Evolutionary conservation across 2,329 filamentous ascomycete genomes (phyloP), one percentile per base, ranked within the genome.

Genomic region (Monosporascus sp.): DNA sequence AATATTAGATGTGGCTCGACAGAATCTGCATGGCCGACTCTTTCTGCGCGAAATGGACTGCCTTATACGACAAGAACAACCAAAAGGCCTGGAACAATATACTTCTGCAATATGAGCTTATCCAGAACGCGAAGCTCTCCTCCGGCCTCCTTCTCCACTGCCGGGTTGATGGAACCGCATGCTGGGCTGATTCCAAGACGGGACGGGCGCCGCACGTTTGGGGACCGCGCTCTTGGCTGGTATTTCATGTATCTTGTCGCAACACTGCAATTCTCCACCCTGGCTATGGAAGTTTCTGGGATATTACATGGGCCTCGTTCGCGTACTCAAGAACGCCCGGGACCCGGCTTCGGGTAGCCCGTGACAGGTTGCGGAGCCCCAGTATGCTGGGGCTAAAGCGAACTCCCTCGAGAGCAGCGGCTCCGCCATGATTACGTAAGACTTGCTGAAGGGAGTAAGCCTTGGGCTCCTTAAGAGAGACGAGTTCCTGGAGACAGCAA

Each of bases 1-100:
- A 18, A 72, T n/a, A 80, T 56, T 77, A 80, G 57, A 79, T 79
- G 77, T 43, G 40, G 73, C 64, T 76, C 1, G 71, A 74, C 55
- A 73, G 74, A 3, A 68, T 73, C 40, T 72, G 69, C 61, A 73
- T 73, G 70, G 70, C 68, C 8, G 65, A 70, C 38, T 65, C 62
- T 7, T 68, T 67, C 51, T 68, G 67, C 43, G 60, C 64, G 17
- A 57, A 64, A 38, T 62, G 60, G 55, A 64, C 62, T 6, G 49
- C 49, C 7, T 37, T 60, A 11, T 65, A 63, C 28, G 60, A 62
- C n/a, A 43, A 53, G 4, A 52, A 48, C n/a, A 68, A 68, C 49
- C 51, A 47, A 7, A 60, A 62, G 3, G 65, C 65, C 0, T 68
- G 60, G 58, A 58, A 66, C 38, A 62, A 66, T 28, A 61, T 66